Conservation (phyloP, 2,329 filamentous ascomycete species). For the Daldinia sp. region DNA sequence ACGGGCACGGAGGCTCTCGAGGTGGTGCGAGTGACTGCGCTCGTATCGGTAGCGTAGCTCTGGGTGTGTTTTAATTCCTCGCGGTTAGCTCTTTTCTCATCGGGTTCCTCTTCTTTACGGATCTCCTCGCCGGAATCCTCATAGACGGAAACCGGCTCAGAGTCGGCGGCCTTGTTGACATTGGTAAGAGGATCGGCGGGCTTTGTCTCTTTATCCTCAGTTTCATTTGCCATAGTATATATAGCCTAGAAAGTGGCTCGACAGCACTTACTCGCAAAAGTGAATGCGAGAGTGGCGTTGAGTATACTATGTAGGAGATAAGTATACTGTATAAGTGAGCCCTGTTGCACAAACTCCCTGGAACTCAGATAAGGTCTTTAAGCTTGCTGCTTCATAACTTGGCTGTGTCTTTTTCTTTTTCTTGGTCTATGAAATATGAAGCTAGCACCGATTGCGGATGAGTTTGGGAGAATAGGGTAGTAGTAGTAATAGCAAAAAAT, state of each 20-base stretch:
- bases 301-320: slow-evolving; percentile 13
- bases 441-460: slow-evolving; percentile 9
- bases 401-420: not conserved
- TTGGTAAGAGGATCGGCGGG: slow-evolving; percentile 45
- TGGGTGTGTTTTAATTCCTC: slow-evolving; percentile 58
- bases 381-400: not conserved
- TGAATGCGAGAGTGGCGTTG: slow-evolving; percentile 22
- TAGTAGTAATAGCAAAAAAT: not conserved
- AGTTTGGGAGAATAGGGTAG: slow-evolving; percentile 7
- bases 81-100: slow-evolving; percentile 48
- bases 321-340: slow-evolving; percentile 12
- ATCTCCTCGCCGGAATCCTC: slow-evolving; percentile 50
- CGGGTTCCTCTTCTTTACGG: slow-evolving; percentile 44
- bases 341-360: slow-evolving; percentile 6
- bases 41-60: slow-evolving; percentile 67
- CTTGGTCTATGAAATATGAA: slow-evolving; percentile 14
- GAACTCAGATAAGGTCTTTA: slow-evolving; percentile 4
- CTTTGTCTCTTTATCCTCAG: slow-evolving; percentile 46
- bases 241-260: slow-evolving; percentile 4
- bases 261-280: slow-evolving; percentile 15
- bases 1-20: slow-evolving; percentile 49
- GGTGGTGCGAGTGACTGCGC: slow-evolving; percentile 61
- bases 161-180: slow-evolving; percentile 39
- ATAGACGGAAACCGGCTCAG: slow-evolving; percentile 40
- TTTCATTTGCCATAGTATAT: slow-evolving; percentile 48